Evolutionary conservation across 2,329 filamentous ascomycete species (phyloP).

Genomic region (Hymenoscyphus infarciens): DNA sequence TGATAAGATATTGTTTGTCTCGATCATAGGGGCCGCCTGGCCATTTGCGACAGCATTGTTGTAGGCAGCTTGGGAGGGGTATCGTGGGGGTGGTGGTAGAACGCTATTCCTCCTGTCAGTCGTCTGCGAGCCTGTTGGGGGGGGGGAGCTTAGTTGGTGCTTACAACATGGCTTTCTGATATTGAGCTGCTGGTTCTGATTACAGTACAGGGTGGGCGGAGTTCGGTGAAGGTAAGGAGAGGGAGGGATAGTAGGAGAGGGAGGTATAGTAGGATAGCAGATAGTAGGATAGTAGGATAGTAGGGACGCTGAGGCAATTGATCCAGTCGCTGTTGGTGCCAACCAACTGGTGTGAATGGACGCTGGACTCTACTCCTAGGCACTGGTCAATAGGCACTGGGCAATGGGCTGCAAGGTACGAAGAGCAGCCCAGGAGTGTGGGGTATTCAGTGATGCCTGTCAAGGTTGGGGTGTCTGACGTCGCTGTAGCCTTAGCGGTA

Average conservation of each 20-base stretch:
- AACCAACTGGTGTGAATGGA: not conserved
- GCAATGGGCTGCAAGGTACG: constrained; percentile 7
- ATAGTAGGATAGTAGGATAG: no score
- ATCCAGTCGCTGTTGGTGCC: not conserved
- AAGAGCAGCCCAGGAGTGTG: not conserved
- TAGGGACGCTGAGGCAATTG: not conserved
- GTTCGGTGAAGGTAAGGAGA: not conserved
- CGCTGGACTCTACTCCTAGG: not conserved
- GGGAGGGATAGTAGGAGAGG: not conserved
- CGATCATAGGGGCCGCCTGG: constrained; percentile 71
- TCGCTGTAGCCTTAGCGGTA: not conserved
- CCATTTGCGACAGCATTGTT: constrained; percentile 68
- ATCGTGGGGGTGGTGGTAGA: constrained; percentile 79
- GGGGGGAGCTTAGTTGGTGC: constrained; percentile 11
- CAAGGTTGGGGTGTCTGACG: constrained; percentile 4
- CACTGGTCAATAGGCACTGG: no score
- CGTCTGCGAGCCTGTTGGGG: constrained; percentile 11
- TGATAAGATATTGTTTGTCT: constrained; percentile 87
- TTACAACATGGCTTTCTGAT: constrained; percentile 31
- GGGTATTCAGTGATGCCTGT: not conserved
- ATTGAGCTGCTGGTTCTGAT: constrained; percentile 18
- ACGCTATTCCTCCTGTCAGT: constrained; percentile 48
- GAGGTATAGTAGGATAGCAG: no score
- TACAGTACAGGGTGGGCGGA: constrained; percentile 39
- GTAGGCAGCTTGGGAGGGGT: constrained; percentile 69